phyloP scores from a whole-genome alignment of 352 stramenopile genomes.

The Phytophthora citrophthora region DNA sequence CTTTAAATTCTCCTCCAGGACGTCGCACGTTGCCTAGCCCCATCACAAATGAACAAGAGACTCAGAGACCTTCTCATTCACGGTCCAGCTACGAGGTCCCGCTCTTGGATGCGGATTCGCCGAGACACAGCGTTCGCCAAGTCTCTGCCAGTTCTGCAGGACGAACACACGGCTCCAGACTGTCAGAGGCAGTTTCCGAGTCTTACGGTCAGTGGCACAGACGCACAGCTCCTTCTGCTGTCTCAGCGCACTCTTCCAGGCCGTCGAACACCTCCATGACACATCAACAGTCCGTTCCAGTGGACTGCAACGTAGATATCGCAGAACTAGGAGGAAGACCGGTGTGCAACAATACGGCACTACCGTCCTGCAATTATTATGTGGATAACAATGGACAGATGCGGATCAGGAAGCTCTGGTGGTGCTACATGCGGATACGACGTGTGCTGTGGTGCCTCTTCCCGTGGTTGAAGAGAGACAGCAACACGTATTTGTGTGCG shows the following conservation, averaged over 20 bases:
- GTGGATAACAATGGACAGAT: slow-evolving; percentile 58
- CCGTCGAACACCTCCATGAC: slow-evolving; percentile 14
- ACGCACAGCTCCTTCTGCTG: slow-evolving; percentile 11
- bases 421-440: slow-evolving; percentile 57
- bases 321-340: slow-evolving; percentile 1
- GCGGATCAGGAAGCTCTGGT: slow-evolving; percentile 59
- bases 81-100: slow-evolving; percentile 17
- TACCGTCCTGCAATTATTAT: slow-evolving; percentile 72
- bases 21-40: slow-evolving; percentile 9
- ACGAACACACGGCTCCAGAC: slow-evolving; percentile 27
- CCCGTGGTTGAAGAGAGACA: slow-evolving; percentile 68
- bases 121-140: neutral
- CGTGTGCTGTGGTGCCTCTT: slow-evolving; percentile 55
- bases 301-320: slow-evolving; percentile 10
- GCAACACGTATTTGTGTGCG: slow-evolving; percentile 80
- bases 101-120: slow-evolving; percentile 6
- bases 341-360: slow-evolving; percentile 2
- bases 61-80: neutral
- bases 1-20: slow-evolving; percentile 20
- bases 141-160: slow-evolving; percentile 23
- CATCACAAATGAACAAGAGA: neutral
- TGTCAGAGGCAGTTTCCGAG: slow-evolving; percentile 18
- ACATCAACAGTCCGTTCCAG: slow-evolving; percentile 4
- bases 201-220: slow-evolving; percentile 3
- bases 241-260: slow-evolving; percentile 23